These are phyloP conservation scores for Sclerotinia borealis DNA, from an alignment of 2,329 filamentous ascomycete species.

Conservation along the genomic window DNA sequence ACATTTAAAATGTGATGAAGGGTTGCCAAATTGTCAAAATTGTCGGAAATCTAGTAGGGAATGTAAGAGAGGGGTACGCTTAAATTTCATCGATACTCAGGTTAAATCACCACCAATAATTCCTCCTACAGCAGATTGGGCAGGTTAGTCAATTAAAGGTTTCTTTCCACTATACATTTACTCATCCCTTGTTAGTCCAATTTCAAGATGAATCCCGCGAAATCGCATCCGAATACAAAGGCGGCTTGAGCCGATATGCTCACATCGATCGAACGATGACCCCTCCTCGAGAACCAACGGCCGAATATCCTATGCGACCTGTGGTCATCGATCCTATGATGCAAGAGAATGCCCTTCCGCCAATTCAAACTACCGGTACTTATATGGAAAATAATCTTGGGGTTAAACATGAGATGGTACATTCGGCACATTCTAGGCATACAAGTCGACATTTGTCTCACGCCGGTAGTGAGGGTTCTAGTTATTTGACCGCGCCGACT, in stretches of 20 bases:
- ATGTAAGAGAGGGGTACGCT: slow-evolving; percentile 77
- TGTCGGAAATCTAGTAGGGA: slow-evolving; percentile 81
- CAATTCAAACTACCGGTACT: slow-evolving; percentile 26
- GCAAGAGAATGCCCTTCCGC: slow-evolving; percentile 27
- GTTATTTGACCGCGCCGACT: slow-evolving; percentile 35
- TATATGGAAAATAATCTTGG: slow-evolving; percentile 24
- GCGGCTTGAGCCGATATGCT: slow-evolving; percentile 69
- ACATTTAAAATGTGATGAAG: slow-evolving; percentile 76
- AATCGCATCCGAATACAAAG: slow-evolving; percentile 85
- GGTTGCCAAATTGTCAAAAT: slow-evolving; percentile 53
- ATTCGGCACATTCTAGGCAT: slow-evolving; percentile 23
- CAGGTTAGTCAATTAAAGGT: slow-evolving; percentile 37
- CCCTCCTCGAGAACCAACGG: slow-evolving; percentile 26
- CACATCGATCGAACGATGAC: slow-evolving; percentile 40
- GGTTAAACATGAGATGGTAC: slow-evolving; percentile 24
- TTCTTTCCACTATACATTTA: background rate
- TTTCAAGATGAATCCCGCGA: slow-evolving; percentile 86
- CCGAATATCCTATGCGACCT: slow-evolving; percentile 25
- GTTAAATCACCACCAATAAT: slow-evolving; percentile 60
- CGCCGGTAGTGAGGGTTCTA: slow-evolving; percentile 28
- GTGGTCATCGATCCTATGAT: slow-evolving; percentile 16
- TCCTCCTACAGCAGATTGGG: slow-evolving; percentile 58
- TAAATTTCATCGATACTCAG: slow-evolving; percentile 88
- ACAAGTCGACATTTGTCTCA: slow-evolving; percentile 31
- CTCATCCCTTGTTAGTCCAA: slow-evolving; percentile 43